phyloP scores from a whole-genome alignment of 2,329 filamentous ascomycete species.

The Claviceps pazoutovae region DNA sequence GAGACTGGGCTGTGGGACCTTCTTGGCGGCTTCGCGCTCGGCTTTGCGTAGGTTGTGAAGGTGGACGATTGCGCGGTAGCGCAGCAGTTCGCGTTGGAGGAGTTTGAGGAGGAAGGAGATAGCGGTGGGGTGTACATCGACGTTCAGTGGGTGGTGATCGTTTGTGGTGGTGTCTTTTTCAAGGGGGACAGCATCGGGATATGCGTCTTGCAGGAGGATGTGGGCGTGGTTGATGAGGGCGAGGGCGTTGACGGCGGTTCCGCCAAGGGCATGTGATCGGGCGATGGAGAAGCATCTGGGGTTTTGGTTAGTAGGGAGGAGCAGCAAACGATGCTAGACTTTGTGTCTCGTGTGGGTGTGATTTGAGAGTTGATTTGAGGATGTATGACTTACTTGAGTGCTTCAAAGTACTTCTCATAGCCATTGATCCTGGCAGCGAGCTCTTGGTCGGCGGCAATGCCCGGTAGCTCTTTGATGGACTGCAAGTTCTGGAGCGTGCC shows the following conservation, averaged over 20 bases:
- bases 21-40: constrained; percentile 26
- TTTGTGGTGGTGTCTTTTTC: constrained; percentile 9
- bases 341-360: neutral
- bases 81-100: constrained; percentile 59
- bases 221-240: constrained; percentile 65
- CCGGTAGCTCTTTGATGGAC: constrained; percentile 76
- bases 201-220: constrained; percentile 43
- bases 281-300: constrained; percentile 62
- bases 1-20: constrained; percentile 35
- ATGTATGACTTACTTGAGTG: constrained; percentile 54
- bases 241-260: constrained; percentile 64
- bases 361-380: neutral
- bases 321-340: neutral
- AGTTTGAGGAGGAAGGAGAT: constrained; percentile 44
- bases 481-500: constrained; percentile 83
- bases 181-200: constrained; percentile 27
- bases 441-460: constrained; percentile 68
- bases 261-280: constrained; percentile 65
- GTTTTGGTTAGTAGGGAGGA: neutral
- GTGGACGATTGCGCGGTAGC: constrained; percentile 74
- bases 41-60: constrained; percentile 51
- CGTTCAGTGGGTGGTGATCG: constrained; percentile 37
- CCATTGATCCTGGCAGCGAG: constrained; percentile 68
- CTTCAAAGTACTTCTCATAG: constrained; percentile 71
- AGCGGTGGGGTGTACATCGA: constrained; percentile 50